These are phyloP conservation scores for Boletus sp. DNA, from an alignment of 1,284 basidiomycete genomes.

Conservation along the genomic window DNA sequence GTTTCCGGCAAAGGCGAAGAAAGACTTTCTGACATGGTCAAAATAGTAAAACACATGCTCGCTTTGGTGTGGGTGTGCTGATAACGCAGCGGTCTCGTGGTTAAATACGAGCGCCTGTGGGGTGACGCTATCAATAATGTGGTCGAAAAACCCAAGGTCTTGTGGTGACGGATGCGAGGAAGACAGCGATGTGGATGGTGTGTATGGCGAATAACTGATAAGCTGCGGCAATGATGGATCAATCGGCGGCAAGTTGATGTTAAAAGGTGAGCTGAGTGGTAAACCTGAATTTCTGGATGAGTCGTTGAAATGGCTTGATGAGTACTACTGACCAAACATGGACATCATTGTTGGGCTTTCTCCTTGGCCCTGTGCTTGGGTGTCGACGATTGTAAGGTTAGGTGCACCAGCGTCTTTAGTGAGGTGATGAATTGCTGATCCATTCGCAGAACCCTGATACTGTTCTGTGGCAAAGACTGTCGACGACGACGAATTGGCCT, in stretches of 20 bases:
- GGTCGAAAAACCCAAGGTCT: slow-evolving; percentile 30
- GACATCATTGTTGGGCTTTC: slow-evolving; percentile 31
- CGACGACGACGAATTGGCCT: slow-evolving; percentile 29
- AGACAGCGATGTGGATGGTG: slow-evolving; percentile 30
- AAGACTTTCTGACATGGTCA: slow-evolving; percentile 55
- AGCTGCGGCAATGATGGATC: slow-evolving; percentile 30
- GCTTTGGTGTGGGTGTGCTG: slow-evolving; percentile 43
- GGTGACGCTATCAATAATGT: slow-evolving; percentile 23
- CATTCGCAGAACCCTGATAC: slow-evolving; percentile 25
- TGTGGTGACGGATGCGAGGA: slow-evolving; percentile 33
- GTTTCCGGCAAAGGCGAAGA: slow-evolving; percentile 56
- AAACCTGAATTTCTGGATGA: slow-evolving; percentile 25
- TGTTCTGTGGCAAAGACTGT: slow-evolving; percentile 34
- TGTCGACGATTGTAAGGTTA: slow-evolving; percentile 26
- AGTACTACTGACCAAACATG: slow-evolving; percentile 27
- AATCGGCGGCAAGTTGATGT: slow-evolving; percentile 26
- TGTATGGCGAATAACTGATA: slow-evolving; percentile 32
- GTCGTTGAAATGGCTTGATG: neutral
- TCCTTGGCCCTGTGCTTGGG: slow-evolving; percentile 11
- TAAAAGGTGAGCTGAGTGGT: slow-evolving; percentile 32
- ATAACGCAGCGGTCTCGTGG: slow-evolving; percentile 22
- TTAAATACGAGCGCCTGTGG: slow-evolving; percentile 24
- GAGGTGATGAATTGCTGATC: slow-evolving; percentile 21
- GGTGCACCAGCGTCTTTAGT: slow-evolving; percentile 20
- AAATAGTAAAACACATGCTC: slow-evolving; percentile 67